These are phyloP conservation scores for Alternaria solani DNA, from an alignment of 2,329 filamentous ascomycete species.

Conservation along the genomic window DNA sequence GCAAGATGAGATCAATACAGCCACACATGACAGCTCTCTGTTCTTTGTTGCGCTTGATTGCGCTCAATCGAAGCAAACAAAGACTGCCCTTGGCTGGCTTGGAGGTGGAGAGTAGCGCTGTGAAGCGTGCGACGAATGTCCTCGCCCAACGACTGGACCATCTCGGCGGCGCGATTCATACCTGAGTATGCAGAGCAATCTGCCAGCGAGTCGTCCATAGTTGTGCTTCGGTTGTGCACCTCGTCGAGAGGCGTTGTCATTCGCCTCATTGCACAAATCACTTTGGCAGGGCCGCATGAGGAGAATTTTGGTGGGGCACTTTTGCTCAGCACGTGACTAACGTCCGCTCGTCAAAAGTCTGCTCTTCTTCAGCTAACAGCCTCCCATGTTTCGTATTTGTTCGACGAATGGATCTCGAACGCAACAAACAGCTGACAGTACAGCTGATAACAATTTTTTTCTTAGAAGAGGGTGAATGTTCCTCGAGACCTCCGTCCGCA, in stretches of 20 bases:
- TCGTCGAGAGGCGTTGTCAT: background rate
- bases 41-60: slow-evolving; percentile 11
- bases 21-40: slow-evolving; percentile 30
- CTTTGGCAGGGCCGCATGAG: background rate
- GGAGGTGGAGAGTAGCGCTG: slow-evolving; percentile 19
- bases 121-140: slow-evolving; percentile 15
- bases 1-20: slow-evolving; percentile 37
- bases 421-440: background rate
- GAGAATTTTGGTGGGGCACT: background rate
- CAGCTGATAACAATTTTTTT: accelerated
- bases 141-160: slow-evolving; percentile 14
- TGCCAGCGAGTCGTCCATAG: background rate
- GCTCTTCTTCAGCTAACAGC: background rate
- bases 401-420: background rate
- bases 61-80: slow-evolving; percentile 12
- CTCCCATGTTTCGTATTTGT: background rate
- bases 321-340: background rate
- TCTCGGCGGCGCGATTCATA: slow-evolving; percentile 7
- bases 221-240: slow-evolving; percentile 1
- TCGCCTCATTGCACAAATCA: background rate
- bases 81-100: slow-evolving; percentile 19
- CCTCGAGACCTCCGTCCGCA: background rate
- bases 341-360: background rate
- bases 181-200: slow-evolving; percentile 3
- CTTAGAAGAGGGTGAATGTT: background rate